Evolutionary conservation across 257 asterid species (phyloP).

Genomic region (Nicotiana obtusifolia): DNA sequence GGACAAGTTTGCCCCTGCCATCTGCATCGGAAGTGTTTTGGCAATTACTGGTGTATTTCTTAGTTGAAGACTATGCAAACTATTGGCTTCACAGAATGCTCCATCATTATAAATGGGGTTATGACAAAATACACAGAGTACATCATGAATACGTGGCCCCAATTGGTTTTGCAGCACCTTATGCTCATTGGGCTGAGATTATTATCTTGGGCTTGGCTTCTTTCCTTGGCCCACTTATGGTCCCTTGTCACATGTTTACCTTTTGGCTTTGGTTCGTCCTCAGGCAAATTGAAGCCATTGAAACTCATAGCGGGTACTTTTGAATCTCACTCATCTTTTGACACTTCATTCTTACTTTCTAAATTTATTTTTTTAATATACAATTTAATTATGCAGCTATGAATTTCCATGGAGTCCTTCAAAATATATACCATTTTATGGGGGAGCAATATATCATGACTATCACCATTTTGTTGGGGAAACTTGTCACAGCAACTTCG

Average conservation of each 20-base stretch:
- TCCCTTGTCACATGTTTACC: constrained; percentile 67
- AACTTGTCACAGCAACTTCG: constrained; percentile 66
- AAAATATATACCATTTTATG: constrained; percentile 68
- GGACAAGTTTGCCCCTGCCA: constrained; percentile 68
- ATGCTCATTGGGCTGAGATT: constrained; percentile 75
- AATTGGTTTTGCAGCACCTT: constrained; percentile 63
- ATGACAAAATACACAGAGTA: constrained; percentile 53
- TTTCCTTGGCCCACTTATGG: constrained; percentile 59
- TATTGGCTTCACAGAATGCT: constrained; percentile 73
- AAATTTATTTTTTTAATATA: too few species aligned
- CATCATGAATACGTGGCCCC: constrained; percentile 83
- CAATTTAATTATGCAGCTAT: constrained; percentile 30
- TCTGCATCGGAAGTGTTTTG: constrained; percentile 41
- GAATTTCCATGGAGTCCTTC: constrained; percentile 82
- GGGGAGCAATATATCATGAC: constrained; percentile 74
- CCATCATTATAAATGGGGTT: constrained; percentile 67
- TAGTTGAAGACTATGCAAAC: constrained; percentile 63
- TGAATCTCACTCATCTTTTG: too few species aligned
- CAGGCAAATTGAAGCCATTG: constrained; percentile 64
- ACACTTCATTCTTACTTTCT: too few species aligned
- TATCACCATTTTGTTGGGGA: constrained; percentile 76
- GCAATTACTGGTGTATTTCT: constrained; percentile 52
- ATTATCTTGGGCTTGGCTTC: constrained; percentile 60
- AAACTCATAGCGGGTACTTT: constrained; percentile 70
- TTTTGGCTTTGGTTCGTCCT: constrained; percentile 66